Conservation (phyloP, 2,329 filamentous ascomycete genomes). For the Fusarium pseudocircinatum region DNA sequence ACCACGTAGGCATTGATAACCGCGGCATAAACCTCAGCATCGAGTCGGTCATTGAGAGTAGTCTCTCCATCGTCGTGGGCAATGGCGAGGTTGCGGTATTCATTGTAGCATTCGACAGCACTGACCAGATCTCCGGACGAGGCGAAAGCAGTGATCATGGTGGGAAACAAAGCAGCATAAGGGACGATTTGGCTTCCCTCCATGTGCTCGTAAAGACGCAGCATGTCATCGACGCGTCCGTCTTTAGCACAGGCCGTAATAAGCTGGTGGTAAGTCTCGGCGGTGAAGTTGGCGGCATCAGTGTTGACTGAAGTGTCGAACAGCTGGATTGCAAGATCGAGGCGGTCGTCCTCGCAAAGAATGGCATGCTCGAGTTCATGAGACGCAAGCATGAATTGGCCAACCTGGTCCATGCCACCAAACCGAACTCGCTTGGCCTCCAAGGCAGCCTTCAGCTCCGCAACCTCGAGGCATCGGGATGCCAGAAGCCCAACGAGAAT, state of each 20-base stretch:
- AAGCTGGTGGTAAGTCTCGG: conserved; percentile 85
- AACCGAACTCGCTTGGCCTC: conserved; percentile 87
- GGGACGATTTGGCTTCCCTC: conserved; percentile 78
- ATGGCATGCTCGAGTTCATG: conserved; percentile 89
- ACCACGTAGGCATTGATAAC: conserved; percentile 89
- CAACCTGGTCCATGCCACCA: conserved; percentile 83
- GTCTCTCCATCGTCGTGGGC: conserved; percentile 79
- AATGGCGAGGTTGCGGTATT: conserved; percentile 90
- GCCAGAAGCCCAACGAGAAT: conserved; percentile 87
- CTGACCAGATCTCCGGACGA: conserved; percentile 82
- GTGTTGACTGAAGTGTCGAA: conserved; percentile 79
- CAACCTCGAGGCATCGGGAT: conserved; percentile 80
- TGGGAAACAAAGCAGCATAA: conserved; percentile 83
- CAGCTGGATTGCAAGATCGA: conserved; percentile 84
- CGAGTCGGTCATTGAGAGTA: conserved; percentile 75
- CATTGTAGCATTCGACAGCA: conserved; percentile 94
- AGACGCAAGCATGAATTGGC: conserved; percentile 88
- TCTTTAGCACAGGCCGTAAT: conserved; percentile 88
- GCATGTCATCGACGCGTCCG: conserved; percentile 87
- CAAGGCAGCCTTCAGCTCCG: conserved; percentile 74
- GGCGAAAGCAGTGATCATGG: conserved; percentile 96
- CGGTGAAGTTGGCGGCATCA: conserved; percentile 73
- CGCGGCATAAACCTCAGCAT: conserved; percentile 89
- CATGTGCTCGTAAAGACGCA: conserved; percentile 91
- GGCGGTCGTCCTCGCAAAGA: conserved; percentile 84